phyloP scores from a whole-genome alignment of 768 basidiomycete species.

The Candolleomyces efflorescens region DNA sequence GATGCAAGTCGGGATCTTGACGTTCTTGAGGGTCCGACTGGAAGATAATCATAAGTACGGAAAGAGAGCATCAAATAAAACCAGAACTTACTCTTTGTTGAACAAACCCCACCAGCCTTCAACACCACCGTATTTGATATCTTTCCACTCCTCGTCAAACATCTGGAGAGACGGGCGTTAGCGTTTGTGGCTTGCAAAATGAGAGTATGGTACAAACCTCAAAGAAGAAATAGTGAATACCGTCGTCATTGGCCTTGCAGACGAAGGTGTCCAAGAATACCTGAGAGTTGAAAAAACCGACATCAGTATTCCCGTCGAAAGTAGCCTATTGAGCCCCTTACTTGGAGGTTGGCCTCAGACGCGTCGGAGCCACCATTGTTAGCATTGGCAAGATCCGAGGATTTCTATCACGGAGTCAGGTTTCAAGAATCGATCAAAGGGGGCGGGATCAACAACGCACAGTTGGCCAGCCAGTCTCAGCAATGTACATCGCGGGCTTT shows the following conservation, averaged over 20 bases:
- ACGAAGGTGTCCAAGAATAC: conserved; percentile 83
- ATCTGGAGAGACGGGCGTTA: conserved; percentile 31
- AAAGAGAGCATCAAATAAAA: not conserved
- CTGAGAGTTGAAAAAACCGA: conserved; percentile 28
- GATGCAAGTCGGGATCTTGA: conserved; percentile 60
- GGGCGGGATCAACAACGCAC: conserved; percentile 31
- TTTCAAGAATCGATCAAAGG: not conserved
- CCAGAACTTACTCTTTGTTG: conserved; percentile 34
- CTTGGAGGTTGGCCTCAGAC: conserved; percentile 56
- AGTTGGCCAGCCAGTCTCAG: conserved; percentile 85
- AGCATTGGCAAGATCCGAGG: conserved; percentile 48
- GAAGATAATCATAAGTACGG: conserved; percentile 5
- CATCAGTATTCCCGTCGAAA: not conserved
- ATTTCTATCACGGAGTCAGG: conserved; percentile 33
- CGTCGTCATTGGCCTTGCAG: conserved; percentile 79
- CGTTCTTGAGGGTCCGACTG: conserved; percentile 67
- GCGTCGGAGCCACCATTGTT: conserved; percentile 69
- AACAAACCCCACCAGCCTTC: conserved; percentile 55
- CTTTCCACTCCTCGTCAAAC: conserved; percentile 83
- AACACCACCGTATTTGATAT: conserved; percentile 70
- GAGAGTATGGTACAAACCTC: conserved; percentile 38
- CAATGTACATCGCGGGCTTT: conserved; percentile 78
- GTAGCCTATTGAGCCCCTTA: conserved; percentile 10
- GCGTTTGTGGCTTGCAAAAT: not conserved
- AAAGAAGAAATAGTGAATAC: conserved; percentile 84